phyloP scores from a whole-genome alignment of 2,329 filamentous ascomycete species.

The Botrytis sinoallii region DNA sequence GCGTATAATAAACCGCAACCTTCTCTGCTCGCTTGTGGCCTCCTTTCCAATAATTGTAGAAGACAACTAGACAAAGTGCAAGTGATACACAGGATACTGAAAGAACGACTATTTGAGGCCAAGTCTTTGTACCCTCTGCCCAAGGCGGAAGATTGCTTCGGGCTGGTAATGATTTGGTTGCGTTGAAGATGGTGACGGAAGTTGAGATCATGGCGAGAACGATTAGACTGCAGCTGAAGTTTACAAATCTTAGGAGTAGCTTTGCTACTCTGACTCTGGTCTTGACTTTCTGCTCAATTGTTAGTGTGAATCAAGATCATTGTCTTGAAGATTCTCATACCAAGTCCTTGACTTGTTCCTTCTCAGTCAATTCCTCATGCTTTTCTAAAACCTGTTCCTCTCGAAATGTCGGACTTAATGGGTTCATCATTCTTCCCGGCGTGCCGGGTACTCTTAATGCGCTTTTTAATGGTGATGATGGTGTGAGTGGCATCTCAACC shows the following conservation, averaged over 20 bases:
- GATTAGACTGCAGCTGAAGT: constrained; percentile 95
- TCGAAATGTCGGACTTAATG: constrained; percentile 84
- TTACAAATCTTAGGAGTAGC: constrained; percentile 89
- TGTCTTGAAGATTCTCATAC: constrained; percentile 40
- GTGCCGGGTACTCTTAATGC: constrained; percentile 86
- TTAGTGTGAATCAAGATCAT: constrained; percentile 38
- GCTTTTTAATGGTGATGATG: constrained; percentile 81
- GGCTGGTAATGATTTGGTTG: constrained; percentile 69
- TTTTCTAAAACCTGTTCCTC: constrained; percentile 88
- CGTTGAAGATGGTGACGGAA: constrained; percentile 90
- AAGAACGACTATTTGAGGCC: constrained; percentile 87
- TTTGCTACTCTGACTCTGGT: constrained; percentile 88
- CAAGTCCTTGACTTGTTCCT: constrained; percentile 81
- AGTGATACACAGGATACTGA: constrained; percentile 78
- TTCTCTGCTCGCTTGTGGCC: constrained; percentile 89
- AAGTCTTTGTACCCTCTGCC: constrained; percentile 74
- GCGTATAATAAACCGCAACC: constrained; percentile 89
- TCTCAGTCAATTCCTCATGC: constrained; percentile 75
- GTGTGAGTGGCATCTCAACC: constrained; percentile 62
- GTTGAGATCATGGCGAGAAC: constrained; percentile 85
- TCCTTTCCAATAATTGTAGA: constrained; percentile 82
- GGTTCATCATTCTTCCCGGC: constrained; percentile 70
- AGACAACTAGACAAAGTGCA: constrained; percentile 71
- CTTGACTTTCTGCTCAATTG: constrained; percentile 74
- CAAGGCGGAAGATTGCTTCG: constrained; percentile 83